These are phyloP conservation scores for Scedosporium aurantiacum DNA, from an alignment of 2,329 filamentous ascomycete genomes.

Conservation along the genomic window DNA sequence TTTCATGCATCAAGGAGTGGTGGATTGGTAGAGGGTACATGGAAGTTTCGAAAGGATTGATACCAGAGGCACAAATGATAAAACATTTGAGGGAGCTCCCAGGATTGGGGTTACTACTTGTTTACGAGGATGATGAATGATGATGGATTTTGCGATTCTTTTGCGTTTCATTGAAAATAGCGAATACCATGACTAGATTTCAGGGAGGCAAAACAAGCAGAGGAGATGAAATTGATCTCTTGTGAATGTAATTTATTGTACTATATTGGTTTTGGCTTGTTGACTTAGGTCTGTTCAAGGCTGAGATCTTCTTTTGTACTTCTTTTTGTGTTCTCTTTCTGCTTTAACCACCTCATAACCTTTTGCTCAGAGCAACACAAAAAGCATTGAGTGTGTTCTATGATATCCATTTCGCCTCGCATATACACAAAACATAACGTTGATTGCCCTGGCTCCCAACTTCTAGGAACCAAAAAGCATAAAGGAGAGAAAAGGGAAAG, in stretches of 20 bases:
- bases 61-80: background rate
- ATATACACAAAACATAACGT: background rate
- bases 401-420: background rate
- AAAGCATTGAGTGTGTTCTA: background rate
- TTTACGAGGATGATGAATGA: too few species aligned
- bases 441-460: too few species aligned
- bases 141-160: too few species aligned
- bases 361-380: background rate
- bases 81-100: background rate
- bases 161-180: too few species aligned
- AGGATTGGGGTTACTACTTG: background rate
- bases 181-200: too few species aligned
- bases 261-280: too few species aligned
- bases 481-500: background rate
- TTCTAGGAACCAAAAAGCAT: too few species aligned
- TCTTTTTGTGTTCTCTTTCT: background rate
- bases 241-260: too few species aligned
- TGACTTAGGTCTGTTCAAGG: too few species aligned
- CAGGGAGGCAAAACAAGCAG: too few species aligned
- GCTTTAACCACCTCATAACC: background rate
- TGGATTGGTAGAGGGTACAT: too few species aligned
- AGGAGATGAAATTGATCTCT: too few species aligned
- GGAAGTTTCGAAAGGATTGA: background rate
- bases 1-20: background rate
- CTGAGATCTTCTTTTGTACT: background rate